A percentile compares a stretch with the other conserved stretches of the same genome.
Conservation (phyloP, 1,284 basidiomycete genomes). For the Microbotryum violaceum region DNA sequence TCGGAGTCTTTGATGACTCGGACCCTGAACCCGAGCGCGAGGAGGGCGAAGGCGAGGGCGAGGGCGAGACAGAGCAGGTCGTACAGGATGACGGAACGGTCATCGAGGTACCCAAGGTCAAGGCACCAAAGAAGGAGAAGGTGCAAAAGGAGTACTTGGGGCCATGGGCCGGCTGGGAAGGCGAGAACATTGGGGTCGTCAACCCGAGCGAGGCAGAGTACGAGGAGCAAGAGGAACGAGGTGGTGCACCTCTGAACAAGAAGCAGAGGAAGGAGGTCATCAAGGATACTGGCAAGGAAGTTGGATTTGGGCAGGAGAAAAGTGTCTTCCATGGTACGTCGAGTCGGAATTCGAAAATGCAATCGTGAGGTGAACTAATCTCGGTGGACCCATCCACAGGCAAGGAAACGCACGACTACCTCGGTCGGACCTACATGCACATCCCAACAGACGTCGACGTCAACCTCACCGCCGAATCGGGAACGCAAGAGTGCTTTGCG, state of each 20-base stretch:
- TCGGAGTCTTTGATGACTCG: slow-evolving; percentile 57
- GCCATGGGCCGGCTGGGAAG: slow-evolving; percentile 92
- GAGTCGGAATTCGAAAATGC: not conserved
- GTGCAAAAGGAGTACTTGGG: slow-evolving; percentile 64
- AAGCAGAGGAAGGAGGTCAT: slow-evolving; percentile 43
- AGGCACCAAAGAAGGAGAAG: slow-evolving; percentile 22
- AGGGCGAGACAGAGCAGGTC: slow-evolving; percentile 6
- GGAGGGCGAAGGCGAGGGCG: slow-evolving; percentile 1
- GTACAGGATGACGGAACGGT: slow-evolving; percentile 34
- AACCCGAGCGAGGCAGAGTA: slow-evolving; percentile 52
- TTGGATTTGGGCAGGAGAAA: slow-evolving; percentile 74
- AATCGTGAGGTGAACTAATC: not conserved
- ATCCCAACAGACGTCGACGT: slow-evolving; percentile 61
- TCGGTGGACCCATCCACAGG: slow-evolving; percentile 40
- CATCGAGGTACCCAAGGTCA: slow-evolving; percentile 9
- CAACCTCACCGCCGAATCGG: slow-evolving; percentile 62
- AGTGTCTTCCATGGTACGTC: slow-evolving; percentile 77
- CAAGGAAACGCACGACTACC: slow-evolving; percentile 93
- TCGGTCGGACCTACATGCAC: slow-evolving; percentile 96
- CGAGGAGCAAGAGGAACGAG: slow-evolving; percentile 58
- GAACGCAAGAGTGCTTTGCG: slow-evolving; percentile 83
- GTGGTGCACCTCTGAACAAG: slow-evolving; percentile 49
- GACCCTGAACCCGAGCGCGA: slow-evolving; percentile 48
- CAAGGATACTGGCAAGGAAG: slow-evolving; percentile 67
- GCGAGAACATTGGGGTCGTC: slow-evolving; percentile 47